phyloP scores from a whole-genome alignment of 495 filamentous ascomycete genomes.

The Hyaloscypha hepaticicola region DNA sequence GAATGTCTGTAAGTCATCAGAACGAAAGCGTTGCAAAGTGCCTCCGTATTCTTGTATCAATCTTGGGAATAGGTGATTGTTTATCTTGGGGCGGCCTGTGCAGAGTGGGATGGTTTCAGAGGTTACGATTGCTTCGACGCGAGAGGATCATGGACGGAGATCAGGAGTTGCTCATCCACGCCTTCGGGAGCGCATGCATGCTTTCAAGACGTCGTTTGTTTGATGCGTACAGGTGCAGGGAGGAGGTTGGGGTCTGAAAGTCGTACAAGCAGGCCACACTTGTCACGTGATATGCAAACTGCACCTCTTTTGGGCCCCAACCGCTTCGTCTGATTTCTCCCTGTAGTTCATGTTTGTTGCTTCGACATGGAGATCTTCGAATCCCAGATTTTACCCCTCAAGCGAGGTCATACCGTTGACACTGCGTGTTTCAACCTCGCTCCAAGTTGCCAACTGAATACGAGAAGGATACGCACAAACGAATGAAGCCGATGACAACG shows the following conservation, averaged over 20 bases:
- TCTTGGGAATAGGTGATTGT: neutral
- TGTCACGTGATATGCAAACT: neutral
- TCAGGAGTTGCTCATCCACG: constrained; percentile 9
- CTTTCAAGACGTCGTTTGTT: constrained; percentile 3
- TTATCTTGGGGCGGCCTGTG: neutral
- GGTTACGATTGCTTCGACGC: neutral
- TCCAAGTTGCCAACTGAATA: neutral
- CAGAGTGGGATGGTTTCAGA: constrained; percentile 5
- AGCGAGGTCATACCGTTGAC: neutral
- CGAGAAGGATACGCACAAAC: neutral
- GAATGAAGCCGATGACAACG: neutral
- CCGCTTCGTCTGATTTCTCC: neutral
- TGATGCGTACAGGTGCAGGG: neutral
- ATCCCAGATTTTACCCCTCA: neutral
- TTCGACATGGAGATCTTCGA: neutral
- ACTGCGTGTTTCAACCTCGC: neutral
- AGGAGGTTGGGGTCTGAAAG: neutral
- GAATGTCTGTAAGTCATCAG: neutral
- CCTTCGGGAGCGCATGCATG: neutral
- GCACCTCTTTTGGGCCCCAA: neutral
- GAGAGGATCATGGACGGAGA: neutral
- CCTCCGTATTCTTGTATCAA: neutral
- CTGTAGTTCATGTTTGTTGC: neutral
- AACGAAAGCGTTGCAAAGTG: neutral
- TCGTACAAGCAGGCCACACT: neutral